phyloP scores from a whole-genome alignment of 208 protist species.

The Leishmania tarentolae region DNA sequence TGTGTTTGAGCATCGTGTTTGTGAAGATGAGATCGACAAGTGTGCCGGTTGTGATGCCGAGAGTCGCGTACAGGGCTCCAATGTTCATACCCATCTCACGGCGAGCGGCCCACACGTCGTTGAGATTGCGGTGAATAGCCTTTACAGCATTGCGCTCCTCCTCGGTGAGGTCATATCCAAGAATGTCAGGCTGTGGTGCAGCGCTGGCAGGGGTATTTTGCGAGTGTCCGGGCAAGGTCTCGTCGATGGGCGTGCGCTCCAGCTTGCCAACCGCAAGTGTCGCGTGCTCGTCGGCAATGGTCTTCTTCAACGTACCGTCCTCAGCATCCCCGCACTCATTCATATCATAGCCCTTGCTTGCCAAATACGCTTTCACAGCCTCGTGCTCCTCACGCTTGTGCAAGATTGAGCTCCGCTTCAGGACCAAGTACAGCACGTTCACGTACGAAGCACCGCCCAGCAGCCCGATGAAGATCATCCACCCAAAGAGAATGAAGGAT shows the following conservation, averaged over 20 bases:
- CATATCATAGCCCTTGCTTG: background rate
- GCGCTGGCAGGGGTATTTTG: background rate
- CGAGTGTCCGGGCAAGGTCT: background rate
- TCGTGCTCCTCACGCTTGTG: conserved; percentile 40
- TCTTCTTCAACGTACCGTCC: background rate
- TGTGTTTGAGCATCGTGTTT: conserved; percentile 50
- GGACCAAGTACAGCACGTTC: conserved; percentile 91
- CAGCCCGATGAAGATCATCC: conserved; percentile 92
- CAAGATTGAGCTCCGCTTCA: conserved; percentile 42
- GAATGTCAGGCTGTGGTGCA: background rate
- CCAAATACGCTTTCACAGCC: conserved; percentile 5
- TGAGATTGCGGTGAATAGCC: conserved; percentile 24
- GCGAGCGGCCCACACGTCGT: conserved; percentile 51
- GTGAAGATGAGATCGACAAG: conserved; percentile 77
- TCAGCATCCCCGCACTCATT: background rate
- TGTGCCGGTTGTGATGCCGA: conserved; percentile 78
- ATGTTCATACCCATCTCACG: conserved; percentile 88
- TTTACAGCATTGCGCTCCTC: conserved; percentile 37
- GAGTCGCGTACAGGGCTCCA: conserved; percentile 73
- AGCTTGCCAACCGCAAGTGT: background rate
- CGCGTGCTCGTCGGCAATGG: background rate
- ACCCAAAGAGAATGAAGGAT: conserved; percentile 75
- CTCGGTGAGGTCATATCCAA: background rate
- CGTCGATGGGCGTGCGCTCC: background rate
- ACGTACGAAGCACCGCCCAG: conserved; percentile 92